Evolutionary conservation across 768 basidiomycete species (phyloP).

Genomic region (Flagelloscypha sp.): DNA sequence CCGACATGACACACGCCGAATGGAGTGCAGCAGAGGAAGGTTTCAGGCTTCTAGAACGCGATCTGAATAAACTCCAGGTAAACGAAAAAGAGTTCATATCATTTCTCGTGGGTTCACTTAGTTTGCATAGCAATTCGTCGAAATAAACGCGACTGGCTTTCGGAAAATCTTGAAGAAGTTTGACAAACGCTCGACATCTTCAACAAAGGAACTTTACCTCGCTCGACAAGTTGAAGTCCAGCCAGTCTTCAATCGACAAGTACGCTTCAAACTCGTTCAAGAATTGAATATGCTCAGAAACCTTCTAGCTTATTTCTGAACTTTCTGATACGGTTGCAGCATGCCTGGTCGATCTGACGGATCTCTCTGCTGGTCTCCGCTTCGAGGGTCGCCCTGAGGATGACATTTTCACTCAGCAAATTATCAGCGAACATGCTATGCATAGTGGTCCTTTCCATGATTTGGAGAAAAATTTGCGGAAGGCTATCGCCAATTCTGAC

Average conservation of each 20-base stretch:
- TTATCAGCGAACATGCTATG: constrained; percentile 51
- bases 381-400: constrained; percentile 74
- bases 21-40: constrained; percentile 97
- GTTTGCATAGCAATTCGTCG: constrained; percentile 77
- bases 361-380: constrained; percentile 64
- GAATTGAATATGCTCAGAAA: constrained; percentile 8
- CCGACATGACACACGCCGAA: constrained; percentile 62
- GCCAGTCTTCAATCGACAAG: constrained; percentile 94
- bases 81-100: constrained; percentile 11
- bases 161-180: constrained; percentile 98
- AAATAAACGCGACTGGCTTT: constrained; percentile 95
- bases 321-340: constrained; percentile 87
- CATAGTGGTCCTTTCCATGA: constrained; percentile 75
- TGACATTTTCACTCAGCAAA: constrained; percentile 67
- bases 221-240: constrained; percentile 98
- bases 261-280: constrained; percentile 23
- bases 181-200: constrained; percentile 91
- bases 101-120: constrained; percentile 13
- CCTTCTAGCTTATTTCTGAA: constrained; percentile 81
- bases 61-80: constrained; percentile 93
- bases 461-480: constrained; percentile 79
- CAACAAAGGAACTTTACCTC: constrained; percentile 95
- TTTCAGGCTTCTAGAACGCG: constrained; percentile 87
- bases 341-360: constrained; percentile 71
- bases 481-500: constrained; percentile 61